phyloP scores from a whole-genome alignment of 2,329 filamentous ascomycete species.

The Alternaria conjuncta region DNA sequence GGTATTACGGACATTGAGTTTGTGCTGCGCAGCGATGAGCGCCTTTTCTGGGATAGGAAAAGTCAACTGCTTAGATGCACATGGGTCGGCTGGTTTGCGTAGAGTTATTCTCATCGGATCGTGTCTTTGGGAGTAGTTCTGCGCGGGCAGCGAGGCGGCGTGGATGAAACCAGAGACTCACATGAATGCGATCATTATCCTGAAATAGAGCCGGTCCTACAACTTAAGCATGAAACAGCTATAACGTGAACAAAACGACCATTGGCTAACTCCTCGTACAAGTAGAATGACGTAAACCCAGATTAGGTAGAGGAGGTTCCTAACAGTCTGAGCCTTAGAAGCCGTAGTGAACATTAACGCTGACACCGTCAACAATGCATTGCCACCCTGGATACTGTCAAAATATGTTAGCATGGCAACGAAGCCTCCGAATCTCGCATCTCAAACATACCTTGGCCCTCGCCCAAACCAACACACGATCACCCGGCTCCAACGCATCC shows the following conservation, averaged over 20 bases:
- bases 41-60: background rate
- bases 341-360: slow-evolving; percentile 28
- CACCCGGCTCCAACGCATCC: slow-evolving; percentile 30
- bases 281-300: background rate
- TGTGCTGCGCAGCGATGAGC: background rate
- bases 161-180: background rate
- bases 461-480: slow-evolving; percentile 40
- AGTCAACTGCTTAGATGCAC: background rate
- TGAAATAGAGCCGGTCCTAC: too few species aligned
- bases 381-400: slow-evolving; percentile 39
- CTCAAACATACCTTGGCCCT: slow-evolving; percentile 38
- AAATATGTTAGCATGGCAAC: slow-evolving; percentile 1
- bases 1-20: background rate
- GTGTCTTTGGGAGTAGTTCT: background rate
- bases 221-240: background rate
- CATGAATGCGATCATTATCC: background rate
- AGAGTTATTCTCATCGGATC: background rate
- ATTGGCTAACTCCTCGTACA: too few species aligned
- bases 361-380: slow-evolving; percentile 30
- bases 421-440: background rate
- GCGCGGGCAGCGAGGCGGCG: background rate
- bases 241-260: background rate
- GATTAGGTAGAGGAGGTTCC: background rate
- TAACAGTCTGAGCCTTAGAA: slow-evolving; percentile 4
- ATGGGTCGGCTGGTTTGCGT: background rate